Evolutionary conservation across 2,329 filamentous ascomycete species (phyloP).

Genomic region (Dendrostoma leiphaemia): DNA sequence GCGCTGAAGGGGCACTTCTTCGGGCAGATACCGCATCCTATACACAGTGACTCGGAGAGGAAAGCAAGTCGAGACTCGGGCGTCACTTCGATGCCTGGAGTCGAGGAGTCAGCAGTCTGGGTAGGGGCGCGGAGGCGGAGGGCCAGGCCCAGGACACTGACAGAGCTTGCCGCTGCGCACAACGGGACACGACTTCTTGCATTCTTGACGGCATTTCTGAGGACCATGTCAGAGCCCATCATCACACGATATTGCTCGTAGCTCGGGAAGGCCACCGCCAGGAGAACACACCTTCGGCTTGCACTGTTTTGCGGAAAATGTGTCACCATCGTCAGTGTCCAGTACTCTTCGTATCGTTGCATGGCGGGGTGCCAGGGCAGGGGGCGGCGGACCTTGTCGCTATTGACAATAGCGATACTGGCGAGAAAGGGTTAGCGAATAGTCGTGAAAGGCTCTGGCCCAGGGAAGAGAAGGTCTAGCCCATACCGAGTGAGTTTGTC

Average conservation of each 20-base stretch:
- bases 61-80: slow-evolving; percentile 91
- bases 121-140: not conserved
- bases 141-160: slow-evolving; percentile 64
- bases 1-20: slow-evolving; percentile 99
- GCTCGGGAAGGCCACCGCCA: too few species aligned
- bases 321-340: slow-evolving; percentile 36
- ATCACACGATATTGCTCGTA: too few species aligned
- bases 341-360: slow-evolving; percentile 6
- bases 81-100: slow-evolving; percentile 92
- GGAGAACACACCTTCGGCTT: slow-evolving; percentile 71
- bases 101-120: slow-evolving; percentile 68
- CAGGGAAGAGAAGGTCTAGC: not conserved
- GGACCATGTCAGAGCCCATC: slow-evolving; percentile 16
- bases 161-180: slow-evolving; percentile 85
- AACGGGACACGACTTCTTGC: slow-evolving; percentile 97
- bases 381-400: slow-evolving; percentile 76
- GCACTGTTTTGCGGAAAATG: slow-evolving; percentile 56
- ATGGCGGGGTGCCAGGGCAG: slow-evolving; percentile 37
- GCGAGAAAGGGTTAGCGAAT: slow-evolving; percentile 17
- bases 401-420: slow-evolving; percentile 98
- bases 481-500: slow-evolving; percentile 90
- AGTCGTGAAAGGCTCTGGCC: slow-evolving; percentile 11
- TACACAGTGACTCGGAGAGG: slow-evolving; percentile 93
- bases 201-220: slow-evolving; percentile 97
- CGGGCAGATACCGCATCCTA: slow-evolving; percentile 98